These are phyloP conservation scores for Fusarium pseudograminearum DNA, from an alignment of 2,329 filamentous ascomycete genomes.

Conservation along the genomic window DNA sequence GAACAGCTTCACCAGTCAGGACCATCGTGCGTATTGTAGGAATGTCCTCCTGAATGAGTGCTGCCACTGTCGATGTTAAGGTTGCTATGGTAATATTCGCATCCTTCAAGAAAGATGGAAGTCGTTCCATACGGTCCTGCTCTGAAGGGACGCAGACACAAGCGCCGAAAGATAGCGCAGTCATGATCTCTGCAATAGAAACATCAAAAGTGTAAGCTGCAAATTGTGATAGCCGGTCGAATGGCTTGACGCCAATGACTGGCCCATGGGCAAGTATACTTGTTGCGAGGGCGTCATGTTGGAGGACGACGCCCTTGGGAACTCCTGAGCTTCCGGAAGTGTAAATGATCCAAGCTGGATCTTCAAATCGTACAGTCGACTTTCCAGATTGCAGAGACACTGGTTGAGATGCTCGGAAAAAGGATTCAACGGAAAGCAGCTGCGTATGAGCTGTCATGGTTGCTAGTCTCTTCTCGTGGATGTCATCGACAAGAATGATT, in stretches of 20 bases:
- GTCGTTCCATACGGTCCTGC: slow-evolving; percentile 9
- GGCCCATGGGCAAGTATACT: slow-evolving; percentile 7
- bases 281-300: slow-evolving; percentile 2
- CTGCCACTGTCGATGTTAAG: slow-evolving; percentile 1
- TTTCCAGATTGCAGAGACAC: background rate
- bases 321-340: slow-evolving; percentile 8
- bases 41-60: background rate
- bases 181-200: slow-evolving; percentile 8
- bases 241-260: background rate
- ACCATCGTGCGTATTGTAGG: background rate
- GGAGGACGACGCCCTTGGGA: slow-evolving; percentile 5
- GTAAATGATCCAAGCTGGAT: slow-evolving; percentile 3
- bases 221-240: background rate
- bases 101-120: slow-evolving; percentile 3
- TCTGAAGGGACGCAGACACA: slow-evolving; percentile 9
- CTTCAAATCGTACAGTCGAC: background rate
- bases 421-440: background rate
- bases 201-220: slow-evolving; percentile 9
- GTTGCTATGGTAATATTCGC: background rate
- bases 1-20: slow-evolving; percentile 5
- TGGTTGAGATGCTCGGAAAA: background rate
- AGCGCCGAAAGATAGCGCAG: slow-evolving; percentile 1
- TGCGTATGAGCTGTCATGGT: background rate
- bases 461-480: background rate
- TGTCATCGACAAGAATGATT: slow-evolving; percentile 1